Evolutionary conservation across 2,329 filamentous ascomycete genomes (phyloP).

Genomic region (Knoxdaviesia capensis): DNA sequence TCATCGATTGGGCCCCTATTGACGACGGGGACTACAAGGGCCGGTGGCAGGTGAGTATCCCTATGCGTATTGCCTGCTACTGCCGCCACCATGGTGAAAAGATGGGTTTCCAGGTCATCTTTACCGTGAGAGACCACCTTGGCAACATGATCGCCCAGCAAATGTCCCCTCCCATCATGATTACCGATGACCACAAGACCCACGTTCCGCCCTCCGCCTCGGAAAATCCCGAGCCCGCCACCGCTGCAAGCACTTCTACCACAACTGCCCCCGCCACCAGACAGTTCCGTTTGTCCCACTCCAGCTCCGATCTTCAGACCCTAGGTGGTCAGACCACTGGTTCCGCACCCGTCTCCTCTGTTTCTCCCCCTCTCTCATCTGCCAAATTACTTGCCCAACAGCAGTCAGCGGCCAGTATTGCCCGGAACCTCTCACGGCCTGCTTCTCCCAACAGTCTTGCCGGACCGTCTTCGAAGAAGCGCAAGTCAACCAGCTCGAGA

Average conservation of each 20-base stretch:
- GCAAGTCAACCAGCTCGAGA: conserved; percentile 54
- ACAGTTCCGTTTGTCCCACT: too few relatives aligned
- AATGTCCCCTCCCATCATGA: conserved; percentile 79
- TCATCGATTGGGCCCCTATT: conserved; percentile 58
- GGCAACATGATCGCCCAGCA: conserved; percentile 65
- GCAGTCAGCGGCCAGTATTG: conserved; percentile 4
- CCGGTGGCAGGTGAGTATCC: conserved; percentile 60
- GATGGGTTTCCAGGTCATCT: conserved; percentile 77
- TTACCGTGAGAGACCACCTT: conserved; percentile 71
- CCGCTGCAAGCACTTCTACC: too few relatives aligned
- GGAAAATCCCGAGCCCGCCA: conserved; percentile 3
- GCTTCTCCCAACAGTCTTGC: conserved; percentile 46
- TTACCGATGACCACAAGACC: conserved; percentile 95
- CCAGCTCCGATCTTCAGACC: too few relatives aligned
- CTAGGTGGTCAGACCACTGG: too few relatives aligned
- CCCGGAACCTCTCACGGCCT: conserved; percentile 42
- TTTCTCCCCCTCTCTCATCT: too few relatives aligned
- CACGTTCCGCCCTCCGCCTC: conserved; percentile 17
- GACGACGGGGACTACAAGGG: conserved; percentile 27
- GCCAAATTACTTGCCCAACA: too few relatives aligned
- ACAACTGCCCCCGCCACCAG: too few relatives aligned
- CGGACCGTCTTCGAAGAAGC: conserved; percentile 55
- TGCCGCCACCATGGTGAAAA: conserved; percentile 92
- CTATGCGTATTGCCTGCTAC: conserved; percentile 94
- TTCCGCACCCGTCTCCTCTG: too few relatives aligned